Evolutionary conservation across 257 asterid genomes (phyloP).

Genomic region (Echites panduratus): DNA sequence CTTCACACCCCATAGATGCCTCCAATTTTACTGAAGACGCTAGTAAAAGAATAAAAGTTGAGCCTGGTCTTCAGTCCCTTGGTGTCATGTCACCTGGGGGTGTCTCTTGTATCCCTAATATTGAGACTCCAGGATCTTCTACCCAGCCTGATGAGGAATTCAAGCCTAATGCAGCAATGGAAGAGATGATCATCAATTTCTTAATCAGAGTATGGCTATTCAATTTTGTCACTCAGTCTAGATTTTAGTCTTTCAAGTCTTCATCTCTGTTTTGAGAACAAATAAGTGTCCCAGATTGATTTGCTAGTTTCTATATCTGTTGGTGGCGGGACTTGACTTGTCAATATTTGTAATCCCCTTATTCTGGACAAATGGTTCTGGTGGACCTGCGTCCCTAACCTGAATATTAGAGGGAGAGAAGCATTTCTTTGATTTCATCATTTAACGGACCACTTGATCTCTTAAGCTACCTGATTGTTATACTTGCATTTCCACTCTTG

Average conservation of each 20-base stretch:
- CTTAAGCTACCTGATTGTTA: background rate
- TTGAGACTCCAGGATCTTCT: slow-evolving; percentile 88
- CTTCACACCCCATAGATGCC: slow-evolving; percentile 67
- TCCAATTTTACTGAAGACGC: slow-evolving; percentile 86
- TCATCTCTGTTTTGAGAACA: background rate
- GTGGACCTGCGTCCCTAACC: background rate
- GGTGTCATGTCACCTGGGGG: slow-evolving; percentile 99
- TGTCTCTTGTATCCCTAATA: slow-evolving; percentile 80
- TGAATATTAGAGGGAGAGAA: too few species aligned
- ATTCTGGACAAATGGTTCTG: background rate
- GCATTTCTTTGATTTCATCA: background rate
- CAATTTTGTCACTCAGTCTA: background rate
- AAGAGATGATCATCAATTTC: slow-evolving; percentile 98
- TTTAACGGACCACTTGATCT: background rate
- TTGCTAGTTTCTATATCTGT: background rate
- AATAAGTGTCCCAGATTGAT: background rate
- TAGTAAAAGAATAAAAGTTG: slow-evolving; percentile 85
- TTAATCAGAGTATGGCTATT: slow-evolving; percentile 72
- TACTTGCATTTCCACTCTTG: background rate
- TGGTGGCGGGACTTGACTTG: background rate
- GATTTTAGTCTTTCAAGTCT: background rate
- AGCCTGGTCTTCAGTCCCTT: slow-evolving; percentile 91
- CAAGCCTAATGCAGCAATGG: slow-evolving; percentile 99
- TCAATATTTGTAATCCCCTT: background rate
- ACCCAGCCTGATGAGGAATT: slow-evolving; percentile 99